Evolutionary conservation across 495 filamentous ascomycete genomes (phyloP).

Genomic region (Oidiodendron maius): DNA sequence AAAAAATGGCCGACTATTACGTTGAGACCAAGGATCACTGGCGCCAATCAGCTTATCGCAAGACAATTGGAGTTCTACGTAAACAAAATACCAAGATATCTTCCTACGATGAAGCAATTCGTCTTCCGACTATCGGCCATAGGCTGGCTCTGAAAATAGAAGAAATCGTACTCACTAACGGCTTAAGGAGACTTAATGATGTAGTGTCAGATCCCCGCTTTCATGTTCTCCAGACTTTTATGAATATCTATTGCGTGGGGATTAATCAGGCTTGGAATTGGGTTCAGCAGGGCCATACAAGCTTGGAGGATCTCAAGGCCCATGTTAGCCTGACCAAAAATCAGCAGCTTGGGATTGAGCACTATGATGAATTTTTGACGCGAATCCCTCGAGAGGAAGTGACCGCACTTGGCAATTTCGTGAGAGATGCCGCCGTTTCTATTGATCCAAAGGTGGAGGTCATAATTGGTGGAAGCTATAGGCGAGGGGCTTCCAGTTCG

Average conservation of each 20-base stretch:
- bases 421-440: slow-evolving; percentile 52
- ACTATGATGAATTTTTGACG: slow-evolving; percentile 74
- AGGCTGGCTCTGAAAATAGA: slow-evolving; percentile 85
- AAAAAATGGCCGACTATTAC: slow-evolving; percentile 82
- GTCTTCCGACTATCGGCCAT: slow-evolving; percentile 65
- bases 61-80: slow-evolving; percentile 66
- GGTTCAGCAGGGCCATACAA: slow-evolving; percentile 70
- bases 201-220: slow-evolving; percentile 60
- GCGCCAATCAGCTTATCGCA: slow-evolving; percentile 73
- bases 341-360: slow-evolving; percentile 74
- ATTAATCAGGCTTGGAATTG: slow-evolving; percentile 64
- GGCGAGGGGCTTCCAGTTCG: slow-evolving; percentile 66
- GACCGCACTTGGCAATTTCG: slow-evolving; percentile 58
- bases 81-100: slow-evolving; percentile 60
- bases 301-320: slow-evolving; percentile 62
- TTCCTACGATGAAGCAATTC: slow-evolving; percentile 61
- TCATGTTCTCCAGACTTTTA: slow-evolving; percentile 57
- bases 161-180: slow-evolving; percentile 75
- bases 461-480: slow-evolving; percentile 79
- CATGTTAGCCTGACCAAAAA: slow-evolving; percentile 63
- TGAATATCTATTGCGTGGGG: slow-evolving; percentile 78
- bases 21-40: slow-evolving; percentile 66
- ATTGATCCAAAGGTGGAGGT: slow-evolving; percentile 58
- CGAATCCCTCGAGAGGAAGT: slow-evolving; percentile 83
- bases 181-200: slow-evolving; percentile 67